Percentiles rank a stretch among this genome's conserved stretches.
phyloP scores from a whole-genome alignment of 148 eudicot genomes.

The Amaranthus palmeri region DNA sequence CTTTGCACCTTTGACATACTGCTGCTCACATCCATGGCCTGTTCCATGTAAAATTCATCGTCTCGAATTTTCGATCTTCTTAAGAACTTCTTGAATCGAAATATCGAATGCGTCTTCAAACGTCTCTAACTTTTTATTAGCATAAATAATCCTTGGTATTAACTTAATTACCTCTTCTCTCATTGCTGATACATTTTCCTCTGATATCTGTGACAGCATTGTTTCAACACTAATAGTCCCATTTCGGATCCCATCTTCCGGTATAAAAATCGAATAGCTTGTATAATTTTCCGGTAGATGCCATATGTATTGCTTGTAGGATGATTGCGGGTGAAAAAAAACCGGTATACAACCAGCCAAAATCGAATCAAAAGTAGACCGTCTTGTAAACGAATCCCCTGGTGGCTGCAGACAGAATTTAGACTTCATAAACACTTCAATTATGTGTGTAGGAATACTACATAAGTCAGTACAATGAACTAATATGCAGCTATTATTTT shows the following conservation, averaged over 20 bases:
- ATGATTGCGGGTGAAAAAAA: slow-evolving; percentile 25
- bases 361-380: slow-evolving; percentile 42
- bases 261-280: slow-evolving; percentile 36
- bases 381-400: slow-evolving; percentile 30
- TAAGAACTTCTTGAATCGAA: slow-evolving; percentile 18
- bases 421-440: slow-evolving; percentile 19
- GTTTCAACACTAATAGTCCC: slow-evolving; percentile 22
- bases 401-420: slow-evolving; percentile 36
- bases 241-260: slow-evolving; percentile 14
- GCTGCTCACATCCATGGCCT: neutral
- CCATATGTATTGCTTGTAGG: slow-evolving; percentile 40
- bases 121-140: slow-evolving; percentile 11
- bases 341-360: slow-evolving; percentile 41
- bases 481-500: slow-evolving; percentile 18
- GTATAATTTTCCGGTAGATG: slow-evolving; percentile 35
- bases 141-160: slow-evolving; percentile 32
- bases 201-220: slow-evolving; percentile 9
- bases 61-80: slow-evolving; percentile 12
- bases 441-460: slow-evolving; percentile 10
- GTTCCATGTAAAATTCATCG: slow-evolving; percentile 22
- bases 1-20: too few relatives aligned
- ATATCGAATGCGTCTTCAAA: slow-evolving; percentile 34
- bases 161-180: slow-evolving; percentile 34
- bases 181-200: slow-evolving; percentile 17
- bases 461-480: slow-evolving; percentile 21